Evolutionary conservation across 2,329 filamentous ascomycete species (phyloP).

Genomic region (Ophiocordyceps camponoti-rufipedis): DNA sequence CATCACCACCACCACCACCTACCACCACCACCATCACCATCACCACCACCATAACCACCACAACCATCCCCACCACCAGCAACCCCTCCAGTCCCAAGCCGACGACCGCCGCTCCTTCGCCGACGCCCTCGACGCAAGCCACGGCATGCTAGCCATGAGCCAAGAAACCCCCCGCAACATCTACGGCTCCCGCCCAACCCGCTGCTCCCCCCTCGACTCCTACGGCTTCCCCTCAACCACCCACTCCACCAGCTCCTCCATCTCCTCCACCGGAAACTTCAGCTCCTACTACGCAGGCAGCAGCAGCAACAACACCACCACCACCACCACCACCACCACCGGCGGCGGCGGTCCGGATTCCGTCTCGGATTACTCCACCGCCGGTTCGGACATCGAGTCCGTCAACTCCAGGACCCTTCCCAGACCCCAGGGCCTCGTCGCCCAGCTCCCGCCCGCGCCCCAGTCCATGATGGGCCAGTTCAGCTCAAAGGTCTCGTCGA

Average conservation of each 20-base stretch:
- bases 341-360: no score
- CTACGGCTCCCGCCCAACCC: slow-evolving; percentile 51
- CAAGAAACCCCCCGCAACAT: slow-evolving; percentile 87
- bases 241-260: slow-evolving; percentile 75
- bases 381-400: slow-evolving; percentile 69
- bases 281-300: slow-evolving; percentile 54
- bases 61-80: no score
- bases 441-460: slow-evolving; percentile 58
- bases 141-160: slow-evolving; percentile 90
- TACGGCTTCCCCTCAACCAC: slow-evolving; percentile 83
- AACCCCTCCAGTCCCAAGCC: slow-evolving; percentile 26
- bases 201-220: slow-evolving; percentile 68
- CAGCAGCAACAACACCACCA: no score
- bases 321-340: no score
- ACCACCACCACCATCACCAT: neutral
- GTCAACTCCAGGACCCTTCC: slow-evolving; percentile 69
- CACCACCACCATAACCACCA: no score
- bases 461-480: slow-evolving; percentile 99
- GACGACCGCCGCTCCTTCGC: slow-evolving; percentile 54
- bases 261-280: slow-evolving; percentile 69
- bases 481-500: slow-evolving; percentile 88
- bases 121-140: slow-evolving; percentile 80
- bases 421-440: slow-evolving; percentile 47
- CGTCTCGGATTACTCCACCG: slow-evolving; percentile 85
- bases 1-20: neutral